These are phyloP conservation scores for Candida sp. DNA, from an alignment of 1,139 yeast species.

Conservation along the genomic window DNA sequence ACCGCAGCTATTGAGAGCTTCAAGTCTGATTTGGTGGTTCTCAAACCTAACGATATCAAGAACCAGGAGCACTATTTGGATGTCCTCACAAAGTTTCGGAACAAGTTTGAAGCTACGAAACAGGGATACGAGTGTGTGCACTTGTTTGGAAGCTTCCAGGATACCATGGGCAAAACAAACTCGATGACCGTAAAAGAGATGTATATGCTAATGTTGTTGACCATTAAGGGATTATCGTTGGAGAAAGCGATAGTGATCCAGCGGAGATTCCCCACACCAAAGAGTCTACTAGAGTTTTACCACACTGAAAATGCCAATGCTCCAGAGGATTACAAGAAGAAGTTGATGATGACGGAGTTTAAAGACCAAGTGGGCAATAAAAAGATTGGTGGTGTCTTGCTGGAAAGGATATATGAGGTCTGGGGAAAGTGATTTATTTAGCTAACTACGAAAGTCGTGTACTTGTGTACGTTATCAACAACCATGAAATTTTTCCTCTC, in stretches of 20 bases:
- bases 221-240: conserved; percentile 78
- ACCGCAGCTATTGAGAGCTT: conserved; percentile 55
- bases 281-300: conserved; percentile 43
- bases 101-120: conserved; percentile 36
- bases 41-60: conserved; percentile 53
- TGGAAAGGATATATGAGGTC: conserved; percentile 61
- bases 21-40: conserved; percentile 43
- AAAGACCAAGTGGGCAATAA: conserved; percentile 61
- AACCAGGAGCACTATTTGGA: conserved; percentile 56
- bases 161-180: conserved; percentile 71
- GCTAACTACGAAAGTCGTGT: conserved; percentile 2
- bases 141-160: conserved; percentile 66
- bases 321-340: conserved; percentile 35
- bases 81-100: conserved; percentile 44
- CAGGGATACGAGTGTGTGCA: conserved; percentile 59
- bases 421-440: conserved; percentile 51
- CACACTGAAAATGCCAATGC: conserved; percentile 19
- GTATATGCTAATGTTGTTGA: conserved; percentile 77
- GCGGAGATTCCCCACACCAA: conserved; percentile 66
- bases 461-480: background rate
- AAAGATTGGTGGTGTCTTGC: conserved; percentile 60
- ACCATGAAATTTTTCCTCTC: conserved; percentile 2
- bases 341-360: conserved; percentile 47
- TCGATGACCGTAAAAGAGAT: conserved; percentile 78
- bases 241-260: conserved; percentile 88